Evolutionary conservation across 2,329 filamentous ascomycete genomes (phyloP).

Genomic region (Onygena corvina): DNA sequence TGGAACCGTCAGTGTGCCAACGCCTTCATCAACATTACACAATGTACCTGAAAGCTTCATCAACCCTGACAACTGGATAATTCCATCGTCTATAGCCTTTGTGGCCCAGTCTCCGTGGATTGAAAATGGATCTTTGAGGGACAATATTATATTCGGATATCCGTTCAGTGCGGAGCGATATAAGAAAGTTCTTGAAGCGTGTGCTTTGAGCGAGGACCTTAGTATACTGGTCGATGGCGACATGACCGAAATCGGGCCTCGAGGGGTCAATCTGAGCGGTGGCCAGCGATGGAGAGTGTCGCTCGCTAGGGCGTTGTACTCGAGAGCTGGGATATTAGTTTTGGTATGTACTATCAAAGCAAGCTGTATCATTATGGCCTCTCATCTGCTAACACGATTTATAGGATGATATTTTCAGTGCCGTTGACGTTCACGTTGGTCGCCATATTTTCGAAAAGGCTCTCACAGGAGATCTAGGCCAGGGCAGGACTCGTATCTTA

Average conservation of each 20-base stretch:
- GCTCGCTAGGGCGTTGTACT: slow-evolving; percentile 50
- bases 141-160: slow-evolving; percentile 54
- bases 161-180: slow-evolving; percentile 58
- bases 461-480: slow-evolving; percentile 43
- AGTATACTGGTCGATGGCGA: slow-evolving; percentile 53
- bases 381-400: background rate
- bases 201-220: slow-evolving; percentile 50
- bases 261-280: slow-evolving; percentile 49
- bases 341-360: slow-evolving; percentile 32
- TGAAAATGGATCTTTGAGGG: slow-evolving; percentile 56
- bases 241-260: slow-evolving; percentile 49
- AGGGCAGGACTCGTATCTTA: slow-evolving; percentile 44
- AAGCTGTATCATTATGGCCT: background rate
- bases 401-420: slow-evolving; percentile 42
- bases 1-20: background rate
- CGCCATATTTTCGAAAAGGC: slow-evolving; percentile 48
- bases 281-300: slow-evolving; percentile 50
- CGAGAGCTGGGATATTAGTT: slow-evolving; percentile 42
- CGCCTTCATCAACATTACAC: background rate
- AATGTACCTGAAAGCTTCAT: background rate
- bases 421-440: slow-evolving; percentile 53
- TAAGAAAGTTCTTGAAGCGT: slow-evolving; percentile 55
- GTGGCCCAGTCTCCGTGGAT: slow-evolving; percentile 52
- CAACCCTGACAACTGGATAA: slow-evolving; percentile 1
- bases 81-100: slow-evolving; percentile 1